Evolutionary conservation across 164 flowering plant genomes (phyloP).

Genomic region (Umbellularia californica): DNA sequence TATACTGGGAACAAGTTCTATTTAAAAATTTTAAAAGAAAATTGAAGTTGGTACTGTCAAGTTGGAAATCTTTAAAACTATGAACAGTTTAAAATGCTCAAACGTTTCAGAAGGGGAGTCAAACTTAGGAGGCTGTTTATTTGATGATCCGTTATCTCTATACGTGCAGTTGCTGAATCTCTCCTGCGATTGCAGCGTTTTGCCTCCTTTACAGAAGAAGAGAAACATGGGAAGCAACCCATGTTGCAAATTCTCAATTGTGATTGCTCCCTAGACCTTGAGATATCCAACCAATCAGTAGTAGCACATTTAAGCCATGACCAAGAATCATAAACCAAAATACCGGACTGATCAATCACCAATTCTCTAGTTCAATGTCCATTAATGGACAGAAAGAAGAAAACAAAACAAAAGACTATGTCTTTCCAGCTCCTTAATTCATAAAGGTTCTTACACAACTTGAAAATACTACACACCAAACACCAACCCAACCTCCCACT

Average conservation of each 20-base stretch:
- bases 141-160: not conserved
- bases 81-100: not conserved
- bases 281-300: not conserved
- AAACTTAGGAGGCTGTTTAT: conserved; percentile 1
- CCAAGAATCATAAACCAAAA: not conserved
- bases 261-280: not conserved
- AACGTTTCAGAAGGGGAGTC: not conserved
- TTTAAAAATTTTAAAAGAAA: too few species aligned
- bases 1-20: too few species aligned
- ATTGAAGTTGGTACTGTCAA: too few species aligned
- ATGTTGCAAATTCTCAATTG: conserved; percentile 17
- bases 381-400: too few species aligned
- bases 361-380: not conserved
- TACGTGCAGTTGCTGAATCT: not conserved
- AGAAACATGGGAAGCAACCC: conserved; percentile 68
- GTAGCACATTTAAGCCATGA: not conserved
- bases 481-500: too few species aligned
- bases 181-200: conserved; percentile 12
- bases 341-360: not conserved
- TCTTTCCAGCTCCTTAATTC: too few species aligned
- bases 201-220: conserved; percentile 36
- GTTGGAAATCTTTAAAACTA: not conserved
- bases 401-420: too few species aligned
- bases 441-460: too few species aligned
- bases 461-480: too few species aligned